Evolutionary conservation across 305 asterid species (phyloP).

Genomic region (Solanum hybrid): DNA sequence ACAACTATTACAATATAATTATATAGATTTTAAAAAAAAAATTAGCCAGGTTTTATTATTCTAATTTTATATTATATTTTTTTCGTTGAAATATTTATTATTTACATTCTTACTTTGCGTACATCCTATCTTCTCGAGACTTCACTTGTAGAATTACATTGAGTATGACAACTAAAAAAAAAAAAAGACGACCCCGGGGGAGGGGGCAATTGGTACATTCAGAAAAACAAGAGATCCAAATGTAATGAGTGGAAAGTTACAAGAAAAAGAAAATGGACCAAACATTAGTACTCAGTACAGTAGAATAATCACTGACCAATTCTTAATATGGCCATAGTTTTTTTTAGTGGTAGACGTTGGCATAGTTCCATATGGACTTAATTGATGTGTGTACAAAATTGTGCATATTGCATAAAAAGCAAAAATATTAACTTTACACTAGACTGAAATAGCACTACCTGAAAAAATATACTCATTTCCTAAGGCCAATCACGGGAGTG

Average conservation of each 20-base stretch:
- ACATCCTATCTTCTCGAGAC: too few relatives aligned
- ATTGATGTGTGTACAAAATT: background rate
- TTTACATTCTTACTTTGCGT: background rate
- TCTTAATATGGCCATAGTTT: background rate
- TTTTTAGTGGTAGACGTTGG: background rate
- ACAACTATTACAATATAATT: background rate
- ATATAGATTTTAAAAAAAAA: too few relatives aligned
- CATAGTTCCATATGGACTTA: background rate
- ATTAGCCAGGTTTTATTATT: too few relatives aligned
- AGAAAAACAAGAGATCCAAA: background rate
- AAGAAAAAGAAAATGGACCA: background rate
- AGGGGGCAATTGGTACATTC: background rate
- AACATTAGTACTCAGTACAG: background rate
- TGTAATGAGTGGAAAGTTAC: background rate
- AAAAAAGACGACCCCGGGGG: background rate
- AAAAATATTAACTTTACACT: background rate
- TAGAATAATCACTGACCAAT: background rate
- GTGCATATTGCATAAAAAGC: background rate
- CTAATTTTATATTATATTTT: too few relatives aligned
- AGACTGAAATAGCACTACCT: background rate
- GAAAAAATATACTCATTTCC: background rate
- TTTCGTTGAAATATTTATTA: too few relatives aligned
- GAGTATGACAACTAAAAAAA: too few relatives aligned
- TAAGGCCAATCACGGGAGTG: background rate
- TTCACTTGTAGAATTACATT: too few relatives aligned